phyloP scores from a whole-genome alignment of 164 flowering plant genomes.

The Tinospora cordifolia region DNA sequence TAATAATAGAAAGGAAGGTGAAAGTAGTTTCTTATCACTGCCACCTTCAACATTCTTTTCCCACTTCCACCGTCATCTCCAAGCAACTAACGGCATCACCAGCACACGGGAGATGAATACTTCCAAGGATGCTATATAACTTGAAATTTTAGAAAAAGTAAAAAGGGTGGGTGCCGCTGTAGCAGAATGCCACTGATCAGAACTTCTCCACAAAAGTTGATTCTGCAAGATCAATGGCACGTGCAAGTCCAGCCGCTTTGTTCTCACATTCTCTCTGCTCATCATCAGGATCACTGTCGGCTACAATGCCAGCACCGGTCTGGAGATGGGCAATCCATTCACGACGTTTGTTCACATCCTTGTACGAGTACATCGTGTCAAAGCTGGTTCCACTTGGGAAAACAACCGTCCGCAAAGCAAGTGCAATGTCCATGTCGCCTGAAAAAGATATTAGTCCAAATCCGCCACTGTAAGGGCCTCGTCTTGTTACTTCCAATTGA shows the following conservation, averaged over 20 bases:
- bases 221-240: slow-evolving; percentile 92
- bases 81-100: neutral
- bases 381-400: slow-evolving; percentile 55
- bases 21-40: neutral
- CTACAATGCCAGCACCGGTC: slow-evolving; percentile 86
- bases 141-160: neutral
- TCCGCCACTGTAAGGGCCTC: slow-evolving; percentile 94
- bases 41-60: neutral
- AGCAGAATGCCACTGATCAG: neutral
- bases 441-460: slow-evolving; percentile 81
- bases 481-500: slow-evolving; percentile 60
- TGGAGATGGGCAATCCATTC: slow-evolving; percentile 96
- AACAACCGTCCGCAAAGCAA: slow-evolving; percentile 80
- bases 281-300: slow-evolving; percentile 72
- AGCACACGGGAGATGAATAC: neutral
- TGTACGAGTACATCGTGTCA: slow-evolving; percentile 84
- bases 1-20: neutral
- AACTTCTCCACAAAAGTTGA: slow-evolving; percentile 50
- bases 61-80: neutral
- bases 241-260: slow-evolving; percentile 83
- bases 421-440: slow-evolving; percentile 86
- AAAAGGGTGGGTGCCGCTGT: neutral
- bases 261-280: slow-evolving; percentile 82
- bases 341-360: slow-evolving; percentile 46
- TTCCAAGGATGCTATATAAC: neutral